phyloP scores from a whole-genome alignment of 768 basidiomycete genomes.

The Suillus lakei region DNA sequence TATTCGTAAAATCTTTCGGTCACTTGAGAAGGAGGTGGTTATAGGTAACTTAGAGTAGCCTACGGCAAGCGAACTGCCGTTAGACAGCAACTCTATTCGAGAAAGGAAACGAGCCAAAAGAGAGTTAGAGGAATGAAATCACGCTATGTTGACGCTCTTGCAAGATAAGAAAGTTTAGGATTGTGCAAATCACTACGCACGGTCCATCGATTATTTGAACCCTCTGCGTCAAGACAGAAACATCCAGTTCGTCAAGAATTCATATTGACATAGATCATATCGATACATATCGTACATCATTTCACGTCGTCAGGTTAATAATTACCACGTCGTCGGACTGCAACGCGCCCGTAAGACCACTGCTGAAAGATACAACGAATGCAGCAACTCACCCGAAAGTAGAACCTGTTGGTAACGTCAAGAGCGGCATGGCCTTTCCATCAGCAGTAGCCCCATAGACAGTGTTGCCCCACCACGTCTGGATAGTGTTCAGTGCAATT shows the following conservation, averaged over 20 bases:
- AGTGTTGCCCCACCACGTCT: constrained; percentile 76
- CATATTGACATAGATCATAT: neutral
- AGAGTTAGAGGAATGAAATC: neutral
- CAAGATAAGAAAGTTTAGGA: neutral
- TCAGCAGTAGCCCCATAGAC: constrained; percentile 38
- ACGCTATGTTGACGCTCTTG: neutral
- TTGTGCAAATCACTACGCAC: neutral
- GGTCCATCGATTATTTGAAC: neutral
- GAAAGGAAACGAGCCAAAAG: neutral
- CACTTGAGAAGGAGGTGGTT: too few species aligned
- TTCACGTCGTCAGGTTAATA: neutral
- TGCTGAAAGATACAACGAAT: neutral
- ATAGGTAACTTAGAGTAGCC: too few species aligned
- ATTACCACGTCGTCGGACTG: constrained; percentile 6
- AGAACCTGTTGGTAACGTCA: constrained; percentile 15
- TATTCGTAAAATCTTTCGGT: too few species aligned
- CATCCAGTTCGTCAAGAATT: neutral
- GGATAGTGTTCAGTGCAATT: constrained; percentile 58
- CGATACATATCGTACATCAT: neutral
- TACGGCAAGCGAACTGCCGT: too few species aligned
- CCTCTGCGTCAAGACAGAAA: neutral
- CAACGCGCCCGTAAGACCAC: neutral
- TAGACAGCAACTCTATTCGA: neutral
- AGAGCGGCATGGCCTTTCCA: constrained; percentile 15
- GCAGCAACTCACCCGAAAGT: constrained; percentile 34